These are phyloP conservation scores for Hylodesmum podocarpum DNA, from an alignment of 306 rosid species.

Conservation along the genomic window DNA sequence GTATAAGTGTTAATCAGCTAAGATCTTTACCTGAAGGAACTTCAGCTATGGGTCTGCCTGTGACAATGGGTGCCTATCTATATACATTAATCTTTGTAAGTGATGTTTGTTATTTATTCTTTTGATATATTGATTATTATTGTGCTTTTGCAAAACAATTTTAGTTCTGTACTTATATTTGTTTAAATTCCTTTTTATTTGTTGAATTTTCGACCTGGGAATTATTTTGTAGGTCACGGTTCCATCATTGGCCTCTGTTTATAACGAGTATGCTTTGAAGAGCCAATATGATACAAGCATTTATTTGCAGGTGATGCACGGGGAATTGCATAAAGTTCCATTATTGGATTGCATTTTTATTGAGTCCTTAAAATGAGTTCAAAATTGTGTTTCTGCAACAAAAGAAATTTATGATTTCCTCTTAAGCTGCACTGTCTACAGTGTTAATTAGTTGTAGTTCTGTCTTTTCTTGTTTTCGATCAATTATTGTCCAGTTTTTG, in stretches of 20 bases:
- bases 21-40: conserved; percentile 82
- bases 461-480: background rate
- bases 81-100: conserved; percentile 89
- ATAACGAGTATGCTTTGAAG: conserved; percentile 97
- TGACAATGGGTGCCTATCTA: conserved; percentile 76
- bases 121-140: background rate
- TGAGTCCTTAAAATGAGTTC: background rate
- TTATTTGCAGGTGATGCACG: conserved; percentile 85
- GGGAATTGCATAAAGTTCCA: background rate
- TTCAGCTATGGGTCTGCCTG: conserved; percentile 67
- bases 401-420: background rate
- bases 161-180: background rate
- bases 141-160: background rate
- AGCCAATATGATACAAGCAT: conserved; percentile 99
- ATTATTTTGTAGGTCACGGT: conserved; percentile 79
- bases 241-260: conserved; percentile 97
- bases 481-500: background rate
- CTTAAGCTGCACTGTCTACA: background rate
- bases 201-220: conserved; percentile 23
- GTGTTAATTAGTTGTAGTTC: background rate
- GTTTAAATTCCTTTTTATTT: conserved; percentile 14
- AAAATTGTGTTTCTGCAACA: conserved; percentile 12
- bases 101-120: conserved; percentile 27
- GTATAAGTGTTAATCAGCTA: conserved; percentile 94
- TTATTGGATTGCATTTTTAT: background rate